phyloP scores from a whole-genome alignment of 352 stramenopile genomes.

The Bremia lactucae region DNA sequence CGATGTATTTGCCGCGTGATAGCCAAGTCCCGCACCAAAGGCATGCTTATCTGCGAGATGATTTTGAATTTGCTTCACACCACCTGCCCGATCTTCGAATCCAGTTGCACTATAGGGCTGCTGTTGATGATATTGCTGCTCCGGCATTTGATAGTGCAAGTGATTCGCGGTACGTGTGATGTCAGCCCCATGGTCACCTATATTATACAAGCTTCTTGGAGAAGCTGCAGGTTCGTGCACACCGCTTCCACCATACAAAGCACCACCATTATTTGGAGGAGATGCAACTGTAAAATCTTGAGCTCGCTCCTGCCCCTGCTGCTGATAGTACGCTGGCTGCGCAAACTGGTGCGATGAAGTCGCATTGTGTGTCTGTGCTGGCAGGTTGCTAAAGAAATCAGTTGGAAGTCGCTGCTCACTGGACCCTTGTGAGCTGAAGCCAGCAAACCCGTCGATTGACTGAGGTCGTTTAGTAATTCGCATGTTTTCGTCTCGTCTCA shows the following conservation, averaged over 20 bases:
- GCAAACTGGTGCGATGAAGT: slow-evolving; percentile 9
- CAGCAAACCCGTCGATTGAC: slow-evolving; percentile 17
- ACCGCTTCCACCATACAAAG: slow-evolving; percentile 3
- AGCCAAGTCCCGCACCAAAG: slow-evolving; percentile 4
- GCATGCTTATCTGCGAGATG: slow-evolving; percentile 6
- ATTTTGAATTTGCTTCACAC: slow-evolving; percentile 2
- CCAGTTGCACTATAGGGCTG: slow-evolving; percentile 5
- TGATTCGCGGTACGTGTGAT: slow-evolving; percentile 4
- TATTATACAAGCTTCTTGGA: slow-evolving; percentile 9
- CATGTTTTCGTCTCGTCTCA: background rate
- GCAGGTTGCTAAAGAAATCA: slow-evolving; percentile 24
- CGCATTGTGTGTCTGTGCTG: slow-evolving; percentile 14
- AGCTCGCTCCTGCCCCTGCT: slow-evolving; percentile 5
- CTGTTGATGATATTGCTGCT: slow-evolving; percentile 9
- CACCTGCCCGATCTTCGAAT: slow-evolving; percentile 7
- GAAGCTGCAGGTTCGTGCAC: slow-evolving; percentile 3
- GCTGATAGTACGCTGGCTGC: slow-evolving; percentile 3
- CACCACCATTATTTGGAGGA: slow-evolving; percentile 3
- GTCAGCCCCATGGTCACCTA: slow-evolving; percentile 2
- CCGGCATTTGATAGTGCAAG: slow-evolving; percentile 9
- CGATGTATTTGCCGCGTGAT: no score
- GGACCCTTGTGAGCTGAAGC: slow-evolving; percentile 10
- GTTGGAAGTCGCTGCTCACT: slow-evolving; percentile 6
- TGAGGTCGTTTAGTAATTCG: slow-evolving; percentile 5
- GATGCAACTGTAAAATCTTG: slow-evolving; percentile 3